phyloP scores from a whole-genome alignment of 2,329 filamentous ascomycete genomes.

The Microthyrium microscopicum region DNA sequence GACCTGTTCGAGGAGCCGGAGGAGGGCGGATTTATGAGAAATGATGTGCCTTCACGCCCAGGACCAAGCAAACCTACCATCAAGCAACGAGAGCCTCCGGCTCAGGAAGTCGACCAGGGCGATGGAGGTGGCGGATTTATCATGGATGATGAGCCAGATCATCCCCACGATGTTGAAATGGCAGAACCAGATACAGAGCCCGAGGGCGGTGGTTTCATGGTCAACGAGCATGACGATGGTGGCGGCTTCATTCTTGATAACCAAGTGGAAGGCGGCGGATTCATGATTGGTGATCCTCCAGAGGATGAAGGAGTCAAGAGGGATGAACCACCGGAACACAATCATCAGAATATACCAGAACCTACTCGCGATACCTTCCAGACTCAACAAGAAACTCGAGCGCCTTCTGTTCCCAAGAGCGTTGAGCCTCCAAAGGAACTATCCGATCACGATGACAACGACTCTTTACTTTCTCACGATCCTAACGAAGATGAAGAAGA shows the following conservation, averaged over 20 bases:
- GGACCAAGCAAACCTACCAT: no score
- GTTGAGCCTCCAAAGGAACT: not conserved
- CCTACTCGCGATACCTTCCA: constrained; percentile 13
- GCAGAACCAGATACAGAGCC: not conserved
- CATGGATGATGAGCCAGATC: constrained; percentile 6
- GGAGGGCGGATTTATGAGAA: no score
- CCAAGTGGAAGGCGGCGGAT: constrained; percentile 26
- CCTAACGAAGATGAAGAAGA: constrained; percentile 9
- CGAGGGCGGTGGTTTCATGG: constrained; percentile 9
- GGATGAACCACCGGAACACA: not conserved
- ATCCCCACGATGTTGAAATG: no score
- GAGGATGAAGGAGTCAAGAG: not conserved
- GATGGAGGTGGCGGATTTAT: not conserved
- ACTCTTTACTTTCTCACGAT: not conserved
- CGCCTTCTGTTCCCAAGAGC: not conserved
- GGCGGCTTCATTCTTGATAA: constrained; percentile 31
- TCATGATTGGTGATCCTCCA: constrained; percentile 12
- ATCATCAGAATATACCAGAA: constrained; percentile 7
- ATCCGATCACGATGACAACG: not conserved
- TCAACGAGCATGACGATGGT: constrained; percentile 9
- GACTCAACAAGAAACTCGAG: constrained; percentile 7
- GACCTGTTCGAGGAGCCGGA: not conserved
- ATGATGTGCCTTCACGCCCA: no score
- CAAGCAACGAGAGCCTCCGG: not conserved
- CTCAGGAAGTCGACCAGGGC: not conserved